Base-by-base conservation (phyloP, 176 grass and related monocot genomes). In the Pontederia crassipes region DNA sequence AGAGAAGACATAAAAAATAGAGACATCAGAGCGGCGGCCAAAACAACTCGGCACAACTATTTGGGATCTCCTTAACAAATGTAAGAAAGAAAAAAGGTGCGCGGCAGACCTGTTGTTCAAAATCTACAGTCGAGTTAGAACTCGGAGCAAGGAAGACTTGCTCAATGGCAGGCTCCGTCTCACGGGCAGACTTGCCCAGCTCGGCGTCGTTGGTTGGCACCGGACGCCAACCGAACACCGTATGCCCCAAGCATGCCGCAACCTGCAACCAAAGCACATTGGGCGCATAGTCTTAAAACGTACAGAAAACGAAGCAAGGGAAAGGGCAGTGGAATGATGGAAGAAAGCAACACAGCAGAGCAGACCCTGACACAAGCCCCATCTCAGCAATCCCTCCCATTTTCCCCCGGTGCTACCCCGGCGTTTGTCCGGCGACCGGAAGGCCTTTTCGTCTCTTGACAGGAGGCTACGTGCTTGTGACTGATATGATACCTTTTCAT, bases 201-300 rank as follows among this genome's bases (percentile, higher is more conserved):
- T 82, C 88, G 17, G 79, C 82, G 65, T 98, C 92, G 54, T 98
- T 82, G 57, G 88, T 93, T 14, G 88, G 94, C 70, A 98, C 79
- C 8, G n/a, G 50, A 3, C 88, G 84, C 94, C 94, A 98, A 32
- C 94, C 94, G n/a, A 98, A 88, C 62, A 98, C 54, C 26, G 55
- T 51, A 80, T 98, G 88, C 15, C 88, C 88, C 54, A 93, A 66
- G 0, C 77, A 93, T 70, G 88, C 88, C 1, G 88, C 88, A 17
- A 79, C 82, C 94, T 98, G 67, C 27, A 24, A 27, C 32, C 32
- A 40, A 40, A 24, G 20, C 20, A 24, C 20, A 24, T 24, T 24
- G 20, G 20, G 20, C 20, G 20, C 20, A 1, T 24, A 24, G 20
- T 24, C 20, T 24, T 24, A 24, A 24, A 40, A 1, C 32, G 32